These are phyloP conservation scores for Inga leiocalycina DNA, from an alignment of 306 rosid genomes.

Conservation along the genomic window DNA sequence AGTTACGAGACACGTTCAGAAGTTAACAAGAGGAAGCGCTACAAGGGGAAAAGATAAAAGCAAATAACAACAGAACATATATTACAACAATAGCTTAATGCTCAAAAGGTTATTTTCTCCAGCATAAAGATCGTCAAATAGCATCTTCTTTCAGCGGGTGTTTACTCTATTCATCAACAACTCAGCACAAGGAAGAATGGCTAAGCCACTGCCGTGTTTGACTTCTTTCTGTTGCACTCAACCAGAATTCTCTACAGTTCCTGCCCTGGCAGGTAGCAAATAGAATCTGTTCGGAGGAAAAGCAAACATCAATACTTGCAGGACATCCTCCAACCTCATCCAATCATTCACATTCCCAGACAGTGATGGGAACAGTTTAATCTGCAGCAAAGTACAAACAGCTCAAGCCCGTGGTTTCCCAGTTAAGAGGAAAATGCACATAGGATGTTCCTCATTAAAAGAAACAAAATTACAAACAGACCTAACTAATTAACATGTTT, in stretches of 20 bases:
- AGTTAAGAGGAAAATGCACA: slow-evolving; percentile 8
- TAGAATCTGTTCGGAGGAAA: not conserved
- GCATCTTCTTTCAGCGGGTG: slow-evolving; percentile 4
- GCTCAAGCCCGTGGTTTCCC: not conserved
- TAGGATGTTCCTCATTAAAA: not conserved
- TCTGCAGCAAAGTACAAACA: slow-evolving; percentile 26
- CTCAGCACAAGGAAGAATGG: not conserved
- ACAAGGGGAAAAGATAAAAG: not conserved
- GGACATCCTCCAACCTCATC: not conserved
- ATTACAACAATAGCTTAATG: slow-evolving; percentile 5
- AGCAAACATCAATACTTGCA: not conserved
- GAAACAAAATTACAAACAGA: not conserved
- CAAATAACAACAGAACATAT: not conserved
- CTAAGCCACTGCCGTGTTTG: slow-evolving; percentile 19
- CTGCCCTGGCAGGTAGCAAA: not conserved
- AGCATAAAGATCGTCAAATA: slow-evolving; percentile 15
- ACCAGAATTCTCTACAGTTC: not conserved
- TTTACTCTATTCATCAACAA: slow-evolving; percentile 8
- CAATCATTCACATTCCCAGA: not conserved
- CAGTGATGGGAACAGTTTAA: slow-evolving; percentile 13
- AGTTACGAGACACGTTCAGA: not conserved
- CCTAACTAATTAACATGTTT: not conserved
- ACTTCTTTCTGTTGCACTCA: slow-evolving; percentile 24
- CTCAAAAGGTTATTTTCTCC: not conserved
- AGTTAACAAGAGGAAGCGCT: not conserved